These are phyloP conservation scores for Lathyrus sativus DNA, from an alignment of 306 rosid species.

Conservation along the genomic window DNA sequence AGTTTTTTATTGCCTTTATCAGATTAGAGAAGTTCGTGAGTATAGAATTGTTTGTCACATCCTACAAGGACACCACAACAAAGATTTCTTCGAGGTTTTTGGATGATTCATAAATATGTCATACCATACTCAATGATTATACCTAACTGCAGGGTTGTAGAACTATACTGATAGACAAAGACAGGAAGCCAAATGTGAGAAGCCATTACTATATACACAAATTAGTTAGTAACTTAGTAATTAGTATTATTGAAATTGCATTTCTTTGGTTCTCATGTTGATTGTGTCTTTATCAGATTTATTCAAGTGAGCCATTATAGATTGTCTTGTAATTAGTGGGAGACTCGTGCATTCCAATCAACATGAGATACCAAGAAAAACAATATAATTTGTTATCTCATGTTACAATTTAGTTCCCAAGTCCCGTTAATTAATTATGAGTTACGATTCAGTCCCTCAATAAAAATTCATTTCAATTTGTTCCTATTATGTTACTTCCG, in stretches of 20 bases:
- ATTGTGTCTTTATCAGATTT: slow-evolving; percentile 43
- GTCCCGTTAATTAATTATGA: too few species aligned
- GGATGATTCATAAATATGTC: not conserved
- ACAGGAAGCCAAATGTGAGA: slow-evolving; percentile 84
- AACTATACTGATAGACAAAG: slow-evolving; percentile 87
- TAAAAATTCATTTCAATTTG: too few species aligned
- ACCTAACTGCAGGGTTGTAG: slow-evolving; percentile 77
- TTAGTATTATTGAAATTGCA: slow-evolving; percentile 28
- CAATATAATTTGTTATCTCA: too few species aligned
- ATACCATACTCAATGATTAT: slow-evolving; percentile 10
- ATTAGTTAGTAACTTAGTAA: too few species aligned
- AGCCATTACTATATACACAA: not conserved
- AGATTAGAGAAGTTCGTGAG: slow-evolving; percentile 80
- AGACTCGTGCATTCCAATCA: too few species aligned
- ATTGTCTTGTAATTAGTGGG: too few species aligned
- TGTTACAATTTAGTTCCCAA: too few species aligned
- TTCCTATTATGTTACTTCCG: too few species aligned
- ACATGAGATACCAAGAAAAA: too few species aligned
- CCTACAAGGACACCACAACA: slow-evolving; percentile 74
- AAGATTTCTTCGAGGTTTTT: slow-evolving; percentile 81
- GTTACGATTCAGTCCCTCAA: too few species aligned
- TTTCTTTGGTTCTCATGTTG: slow-evolving; percentile 25
- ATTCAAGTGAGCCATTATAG: too few species aligned
- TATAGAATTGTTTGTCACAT: slow-evolving; percentile 83
- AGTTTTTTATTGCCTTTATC: too few species aligned